Evolutionary conservation across 306 rosid genomes (phyloP).

Genomic region (Fagus sylvatica): DNA sequence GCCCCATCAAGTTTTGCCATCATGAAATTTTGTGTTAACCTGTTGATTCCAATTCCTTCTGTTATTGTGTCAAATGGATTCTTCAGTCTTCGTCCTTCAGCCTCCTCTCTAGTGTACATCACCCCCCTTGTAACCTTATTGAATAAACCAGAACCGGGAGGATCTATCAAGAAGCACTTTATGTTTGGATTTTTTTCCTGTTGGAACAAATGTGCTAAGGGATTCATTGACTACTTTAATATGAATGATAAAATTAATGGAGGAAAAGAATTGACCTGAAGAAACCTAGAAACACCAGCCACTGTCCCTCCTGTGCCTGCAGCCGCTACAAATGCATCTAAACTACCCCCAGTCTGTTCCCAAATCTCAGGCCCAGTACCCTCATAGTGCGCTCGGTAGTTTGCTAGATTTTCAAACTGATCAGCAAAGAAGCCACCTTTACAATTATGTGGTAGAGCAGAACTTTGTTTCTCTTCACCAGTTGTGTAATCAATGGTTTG

Average conservation of each 20-base stretch:
- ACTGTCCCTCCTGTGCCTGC: conserved; percentile 96
- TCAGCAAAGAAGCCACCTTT: conserved; percentile 91
- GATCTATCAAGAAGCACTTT: conserved; percentile 77
- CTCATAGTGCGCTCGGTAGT: conserved; percentile 79
- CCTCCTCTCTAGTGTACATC: no score
- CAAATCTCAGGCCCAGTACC: conserved; percentile 96
- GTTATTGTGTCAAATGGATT: conserved; percentile 92
- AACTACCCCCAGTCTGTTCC: conserved; percentile 68
- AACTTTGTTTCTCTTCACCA: conserved; percentile 34
- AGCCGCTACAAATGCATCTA: conserved; percentile 87
- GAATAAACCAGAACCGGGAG: conserved; percentile 86
- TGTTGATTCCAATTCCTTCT: conserved; percentile 87
- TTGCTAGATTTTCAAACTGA: conserved; percentile 90
- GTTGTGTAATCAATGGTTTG: conserved; percentile 39
- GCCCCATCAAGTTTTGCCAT: conserved; percentile 86
- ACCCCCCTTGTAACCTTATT: conserved; percentile 45
- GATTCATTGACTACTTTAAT: conserved; percentile 18
- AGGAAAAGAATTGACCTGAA: conserved; percentile 44
- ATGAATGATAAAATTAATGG: conserved; percentile 12
- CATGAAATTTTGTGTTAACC: conserved; percentile 67
- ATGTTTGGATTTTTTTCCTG: conserved; percentile 80
- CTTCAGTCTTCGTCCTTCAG: conserved; percentile 75
- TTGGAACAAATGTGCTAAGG: conserved; percentile 10
- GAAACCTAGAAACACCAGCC: conserved; percentile 75
- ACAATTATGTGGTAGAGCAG: conserved; percentile 38